Conservation (phyloP, 1,139 yeast genomes). For the Saccharomyces pastorianus region DNA sequence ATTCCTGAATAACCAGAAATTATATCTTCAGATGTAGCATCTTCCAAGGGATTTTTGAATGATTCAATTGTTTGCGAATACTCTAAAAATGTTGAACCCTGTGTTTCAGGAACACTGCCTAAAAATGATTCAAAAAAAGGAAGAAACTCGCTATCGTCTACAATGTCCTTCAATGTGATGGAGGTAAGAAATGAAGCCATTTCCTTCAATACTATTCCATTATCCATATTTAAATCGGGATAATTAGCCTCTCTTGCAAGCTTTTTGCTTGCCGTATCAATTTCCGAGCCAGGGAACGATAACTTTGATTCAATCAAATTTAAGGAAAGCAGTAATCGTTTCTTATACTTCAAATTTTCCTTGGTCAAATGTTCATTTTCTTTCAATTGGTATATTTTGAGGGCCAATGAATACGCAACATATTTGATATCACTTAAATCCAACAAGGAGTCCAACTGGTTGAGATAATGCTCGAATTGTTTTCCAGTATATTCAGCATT, state of each 20-base stretch:
- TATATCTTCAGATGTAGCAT: constrained; percentile 31
- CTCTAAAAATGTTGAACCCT: constrained; percentile 33
- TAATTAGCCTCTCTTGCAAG: constrained; percentile 34
- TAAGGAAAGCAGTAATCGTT: constrained; percentile 31
- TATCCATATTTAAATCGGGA: constrained; percentile 16
- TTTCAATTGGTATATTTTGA: constrained; percentile 13
- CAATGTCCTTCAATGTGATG: constrained; percentile 15
- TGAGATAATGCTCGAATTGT: constrained; percentile 22
- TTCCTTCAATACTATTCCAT: constrained; percentile 9
- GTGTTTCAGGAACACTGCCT: constrained; percentile 3
- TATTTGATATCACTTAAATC: constrained; percentile 14
- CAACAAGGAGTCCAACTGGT: constrained; percentile 17
- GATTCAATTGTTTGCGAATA: constrained; percentile 64
- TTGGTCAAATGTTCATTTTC: constrained; percentile 11
- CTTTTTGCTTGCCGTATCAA: neutral
- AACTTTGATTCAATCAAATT: constrained; percentile 32
- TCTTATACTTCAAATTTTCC: constrained; percentile 23
- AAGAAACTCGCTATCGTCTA: constrained; percentile 13
- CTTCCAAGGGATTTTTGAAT: constrained; percentile 66
- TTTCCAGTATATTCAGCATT: constrained; percentile 17
- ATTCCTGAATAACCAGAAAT: constrained; percentile 10
- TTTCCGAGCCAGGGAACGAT: constrained; percentile 8
- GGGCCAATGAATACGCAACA: constrained; percentile 15
- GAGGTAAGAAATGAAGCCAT: constrained; percentile 14
- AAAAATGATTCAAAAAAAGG: constrained; percentile 17